Conservation (phyloP, 768 basidiomycete species). For the Pulveroboletus frians region DNA sequence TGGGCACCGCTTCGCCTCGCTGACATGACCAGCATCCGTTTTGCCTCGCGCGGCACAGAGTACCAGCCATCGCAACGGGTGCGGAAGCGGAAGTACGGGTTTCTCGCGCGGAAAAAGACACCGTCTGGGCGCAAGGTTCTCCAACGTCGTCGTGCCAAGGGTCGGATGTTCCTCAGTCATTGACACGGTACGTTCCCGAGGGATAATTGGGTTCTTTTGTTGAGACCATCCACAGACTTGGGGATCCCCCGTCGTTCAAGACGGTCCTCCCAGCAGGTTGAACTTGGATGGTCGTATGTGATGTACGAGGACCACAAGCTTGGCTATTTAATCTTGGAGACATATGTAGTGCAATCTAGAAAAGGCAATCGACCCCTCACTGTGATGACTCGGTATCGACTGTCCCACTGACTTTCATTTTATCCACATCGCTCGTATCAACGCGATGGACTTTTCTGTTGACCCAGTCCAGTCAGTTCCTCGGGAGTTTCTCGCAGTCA, state of each 20-base stretch:
- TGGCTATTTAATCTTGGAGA: background rate
- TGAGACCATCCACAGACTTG: background rate
- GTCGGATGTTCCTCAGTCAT: conserved; percentile 76
- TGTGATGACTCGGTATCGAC: conserved; percentile 14
- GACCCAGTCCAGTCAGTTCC: conserved; percentile 48
- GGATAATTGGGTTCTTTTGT: background rate
- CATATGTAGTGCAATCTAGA: conserved; percentile 6
- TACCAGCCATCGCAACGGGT: conserved; percentile 96
- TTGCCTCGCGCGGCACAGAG: conserved; percentile 72
- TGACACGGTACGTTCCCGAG: conserved; percentile 34
- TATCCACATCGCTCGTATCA: no score
- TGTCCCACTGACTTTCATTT: no score
- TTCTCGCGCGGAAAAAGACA: conserved; percentile 69
- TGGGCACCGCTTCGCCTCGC: conserved; percentile 21
- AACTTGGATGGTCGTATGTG: background rate
- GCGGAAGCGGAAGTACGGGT: conserved; percentile 90
- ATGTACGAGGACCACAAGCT: background rate
- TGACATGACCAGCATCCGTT: conserved; percentile 38
- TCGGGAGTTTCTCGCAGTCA: conserved; percentile 81
- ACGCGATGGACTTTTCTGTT: conserved; percentile 68
- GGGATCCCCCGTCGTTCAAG: background rate
- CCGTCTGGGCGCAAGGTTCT: conserved; percentile 70
- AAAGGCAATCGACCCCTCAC: conserved; percentile 17
- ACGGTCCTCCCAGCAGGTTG: background rate
- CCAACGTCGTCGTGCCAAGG: conserved; percentile 63